These are phyloP conservation scores for Mortierella sp. DNA, from an alignment of 371 early-diverging fungal species.

Conservation along the genomic window DNA sequence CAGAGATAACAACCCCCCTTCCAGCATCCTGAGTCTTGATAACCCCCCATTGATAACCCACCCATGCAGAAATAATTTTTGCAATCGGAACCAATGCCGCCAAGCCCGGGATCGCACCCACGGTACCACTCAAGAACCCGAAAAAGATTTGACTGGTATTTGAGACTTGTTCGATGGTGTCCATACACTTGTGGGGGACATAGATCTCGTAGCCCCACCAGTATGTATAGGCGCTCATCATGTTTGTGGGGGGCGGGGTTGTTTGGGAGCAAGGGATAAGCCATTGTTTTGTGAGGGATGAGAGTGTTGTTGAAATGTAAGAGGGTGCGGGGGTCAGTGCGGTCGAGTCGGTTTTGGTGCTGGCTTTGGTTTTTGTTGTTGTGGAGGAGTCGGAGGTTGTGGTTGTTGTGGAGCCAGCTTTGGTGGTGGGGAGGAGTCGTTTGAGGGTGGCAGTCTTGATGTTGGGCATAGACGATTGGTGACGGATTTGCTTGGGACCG, in stretches of 20 bases:
- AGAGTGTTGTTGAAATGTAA: conserved; percentile 27
- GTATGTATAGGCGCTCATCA: conserved; percentile 48
- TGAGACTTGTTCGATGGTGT: conserved; percentile 43
- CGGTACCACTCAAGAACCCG: conserved; percentile 40
- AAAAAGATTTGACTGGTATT: conserved; percentile 55
- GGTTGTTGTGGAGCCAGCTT: neutral
- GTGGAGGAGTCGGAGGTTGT: neutral
- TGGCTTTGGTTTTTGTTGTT: neutral
- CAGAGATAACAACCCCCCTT: conserved; percentile 56
- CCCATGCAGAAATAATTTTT: conserved; percentile 58
- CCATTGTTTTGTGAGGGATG: conserved; percentile 20
- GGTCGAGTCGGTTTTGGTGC: neutral
- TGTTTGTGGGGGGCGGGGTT: conserved; percentile 25
- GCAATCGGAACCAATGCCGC: conserved; percentile 44
- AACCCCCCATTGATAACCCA: conserved; percentile 54
- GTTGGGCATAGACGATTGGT: conserved; percentile 28
- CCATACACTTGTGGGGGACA: conserved; percentile 54
- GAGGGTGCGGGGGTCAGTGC: conserved; percentile 4
- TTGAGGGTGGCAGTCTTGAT: conserved; percentile 24
- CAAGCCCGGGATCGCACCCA: conserved; percentile 38
- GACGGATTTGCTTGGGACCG: neutral
- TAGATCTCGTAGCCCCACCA: conserved; percentile 63
- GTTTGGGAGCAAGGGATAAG: neutral
- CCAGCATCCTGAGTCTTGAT: conserved; percentile 56
- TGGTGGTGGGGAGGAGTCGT: conserved; percentile 22